phyloP scores from a whole-genome alignment of 306 rosid genomes.

The Gastrolobium villosum region DNA sequence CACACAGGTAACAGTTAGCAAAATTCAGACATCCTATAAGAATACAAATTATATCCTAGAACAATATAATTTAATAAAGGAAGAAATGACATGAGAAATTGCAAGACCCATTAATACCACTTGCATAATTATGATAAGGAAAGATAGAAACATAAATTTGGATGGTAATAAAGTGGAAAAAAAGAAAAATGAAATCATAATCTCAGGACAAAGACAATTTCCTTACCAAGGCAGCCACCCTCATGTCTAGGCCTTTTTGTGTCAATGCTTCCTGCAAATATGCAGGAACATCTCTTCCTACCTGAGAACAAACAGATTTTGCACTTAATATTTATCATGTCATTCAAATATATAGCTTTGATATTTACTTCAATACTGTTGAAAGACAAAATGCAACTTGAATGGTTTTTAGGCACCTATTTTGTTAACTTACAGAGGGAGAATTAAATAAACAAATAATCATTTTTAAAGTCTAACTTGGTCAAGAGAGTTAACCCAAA shows the following conservation, averaged over 20 bases:
- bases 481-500: not conserved
- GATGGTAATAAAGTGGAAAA: not conserved
- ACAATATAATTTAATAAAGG: not conserved
- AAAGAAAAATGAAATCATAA: conserved; percentile 18
- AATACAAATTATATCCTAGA: not conserved
- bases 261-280: conserved; percentile 72
- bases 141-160: not conserved
- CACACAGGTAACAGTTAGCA: not conserved
- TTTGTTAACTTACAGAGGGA: not conserved
- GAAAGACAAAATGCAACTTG: conserved; percentile 28
- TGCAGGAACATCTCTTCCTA: conserved; percentile 76
- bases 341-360: conserved; percentile 8
- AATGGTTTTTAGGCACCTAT: not conserved
- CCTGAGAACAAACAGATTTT: conserved; percentile 59
- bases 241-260: conserved; percentile 71
- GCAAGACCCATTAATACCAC: not conserved
- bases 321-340: conserved; percentile 15
- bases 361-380: conserved; percentile 22
- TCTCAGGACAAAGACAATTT: conserved; percentile 5
- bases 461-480: conserved; percentile 4
- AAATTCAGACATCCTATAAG: not conserved
- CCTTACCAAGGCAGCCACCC: conserved; percentile 80
- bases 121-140: conserved; percentile 1
- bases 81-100: not conserved
- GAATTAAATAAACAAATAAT: not conserved